These are phyloP conservation scores for Amborella trichopoda DNA, from an alignment of 164 flowering plant species.

Conservation along the genomic window DNA sequence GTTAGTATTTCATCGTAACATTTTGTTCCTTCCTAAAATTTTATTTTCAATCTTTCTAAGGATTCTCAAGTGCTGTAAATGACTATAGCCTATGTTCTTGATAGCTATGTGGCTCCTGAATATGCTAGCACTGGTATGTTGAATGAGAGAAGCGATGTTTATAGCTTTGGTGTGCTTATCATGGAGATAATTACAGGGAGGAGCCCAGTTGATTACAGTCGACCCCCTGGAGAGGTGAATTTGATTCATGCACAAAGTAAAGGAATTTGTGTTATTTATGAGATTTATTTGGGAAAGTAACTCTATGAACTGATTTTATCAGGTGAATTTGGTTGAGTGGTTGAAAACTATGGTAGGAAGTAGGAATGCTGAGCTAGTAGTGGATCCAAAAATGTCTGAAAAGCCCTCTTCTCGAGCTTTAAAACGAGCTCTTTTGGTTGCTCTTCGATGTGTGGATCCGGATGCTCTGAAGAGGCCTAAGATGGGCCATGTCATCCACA, in stretches of 20 bases:
- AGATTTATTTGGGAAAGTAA: neutral
- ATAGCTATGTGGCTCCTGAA: slow-evolving; percentile 94
- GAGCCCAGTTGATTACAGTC: slow-evolving; percentile 74
- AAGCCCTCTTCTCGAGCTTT: slow-evolving; percentile 76
- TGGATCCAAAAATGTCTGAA: slow-evolving; percentile 82
- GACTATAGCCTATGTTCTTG: slow-evolving; percentile 3
- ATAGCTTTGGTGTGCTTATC: slow-evolving; percentile 87
- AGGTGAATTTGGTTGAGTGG: slow-evolving; percentile 96
- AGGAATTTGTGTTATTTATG: neutral
- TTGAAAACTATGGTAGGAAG: slow-evolving; percentile 71
- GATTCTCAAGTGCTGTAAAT: neutral
- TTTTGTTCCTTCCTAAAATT: neutral
- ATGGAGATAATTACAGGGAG: slow-evolving; percentile 96
- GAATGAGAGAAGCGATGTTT: slow-evolving; percentile 84
- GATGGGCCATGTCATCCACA: slow-evolving; percentile 95
- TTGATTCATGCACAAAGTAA: neutral
- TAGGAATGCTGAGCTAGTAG: slow-evolving; percentile 64
- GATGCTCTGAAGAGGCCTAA: slow-evolving; percentile 92
- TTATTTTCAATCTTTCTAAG: neutral
- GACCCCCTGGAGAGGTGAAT: slow-evolving; percentile 69
- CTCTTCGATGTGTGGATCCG: slow-evolving; percentile 91
- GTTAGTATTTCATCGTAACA: slow-evolving; percentile 48
- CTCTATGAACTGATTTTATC: slow-evolving; percentile 9
- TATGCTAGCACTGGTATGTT: slow-evolving; percentile 98
- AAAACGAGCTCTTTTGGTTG: slow-evolving; percentile 69